Base-by-base conservation (phyloP, 2,329 filamentous ascomycete species). In the Colletotrichum aenigma region DNA sequence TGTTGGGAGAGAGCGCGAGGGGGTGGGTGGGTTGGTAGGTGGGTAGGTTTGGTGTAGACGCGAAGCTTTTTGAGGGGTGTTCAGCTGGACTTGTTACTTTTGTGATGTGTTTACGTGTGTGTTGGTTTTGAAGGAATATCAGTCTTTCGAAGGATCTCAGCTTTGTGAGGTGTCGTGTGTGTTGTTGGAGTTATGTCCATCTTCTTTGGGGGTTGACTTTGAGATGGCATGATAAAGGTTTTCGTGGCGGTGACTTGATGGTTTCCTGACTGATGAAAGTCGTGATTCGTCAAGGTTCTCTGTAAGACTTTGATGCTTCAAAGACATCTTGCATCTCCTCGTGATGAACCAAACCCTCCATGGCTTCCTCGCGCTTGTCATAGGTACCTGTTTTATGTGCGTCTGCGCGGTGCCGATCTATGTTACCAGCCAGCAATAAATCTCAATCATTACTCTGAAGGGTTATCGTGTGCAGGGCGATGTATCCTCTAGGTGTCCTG, bases 401-500 rank as follows among this genome's bases (percentile, higher is more conserved):
- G 6, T 52, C n/a, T 21, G n/a, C n/a, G n/a, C 12, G 2, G 43
- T 3, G n/a, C 0, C 4, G 12, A 12, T 2, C 3, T 12, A 10
- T 48, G 6, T n/a, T n/a, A 4, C 5, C 38, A n/a, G 38, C 18
- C 8, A n/a, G 38, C 8, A 2, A 48, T 10, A 7, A 48, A 6
- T n/a, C 18, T n/a, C 5, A 6, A n/a, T 48, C 18, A 12, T 43
- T n/a, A 10, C n/a, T n/a, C 3, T 13, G 43, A 21, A 21, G 43
- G 18, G 10, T 6, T 48, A 21, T 13, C 10, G 43, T 21, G 43
- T 13, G n/a, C n/a, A 21, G n/a, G n/a, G n/a, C 3, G 6, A 21
- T 3, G 43, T 3, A 21, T 2, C 1, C 3, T 52, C n/a, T 21
- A 13, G 43, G n/a, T 24, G 3, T 52, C 43, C 7, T 4, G n/a